phyloP scores from a whole-genome alignment of 2,329 filamentous ascomycete genomes.

The Tolypocladium sp. region DNA sequence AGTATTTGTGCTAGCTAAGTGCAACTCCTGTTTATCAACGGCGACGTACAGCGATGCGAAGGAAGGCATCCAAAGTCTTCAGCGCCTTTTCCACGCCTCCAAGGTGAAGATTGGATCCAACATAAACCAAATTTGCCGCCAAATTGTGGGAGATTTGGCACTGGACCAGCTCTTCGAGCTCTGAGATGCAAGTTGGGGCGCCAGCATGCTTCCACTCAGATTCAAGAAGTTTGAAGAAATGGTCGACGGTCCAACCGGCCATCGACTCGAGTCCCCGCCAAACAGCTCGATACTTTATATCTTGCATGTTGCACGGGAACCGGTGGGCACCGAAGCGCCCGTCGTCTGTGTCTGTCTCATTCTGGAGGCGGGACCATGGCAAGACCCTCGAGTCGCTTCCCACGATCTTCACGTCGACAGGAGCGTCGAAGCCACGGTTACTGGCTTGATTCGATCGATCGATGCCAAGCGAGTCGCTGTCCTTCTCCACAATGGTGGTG shows the following conservation, averaged over 20 bases:
- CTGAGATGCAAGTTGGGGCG: background rate
- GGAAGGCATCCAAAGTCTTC: slow-evolving; percentile 10
- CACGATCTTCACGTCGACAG: slow-evolving; percentile 11
- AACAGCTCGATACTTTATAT: slow-evolving; percentile 8
- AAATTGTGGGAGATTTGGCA: slow-evolving; percentile 19
- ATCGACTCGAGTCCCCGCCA: slow-evolving; percentile 15
- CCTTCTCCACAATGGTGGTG: slow-evolving; percentile 8
- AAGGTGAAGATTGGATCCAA: slow-evolving; percentile 10
- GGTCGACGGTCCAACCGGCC: slow-evolving; percentile 2
- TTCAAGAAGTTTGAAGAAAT: background rate
- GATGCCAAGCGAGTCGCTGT: slow-evolving; percentile 7
- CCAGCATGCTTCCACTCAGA: background rate
- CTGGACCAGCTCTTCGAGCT: slow-evolving; percentile 6
- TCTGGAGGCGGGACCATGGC: slow-evolving; percentile 12
- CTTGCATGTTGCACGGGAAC: slow-evolving; percentile 12
- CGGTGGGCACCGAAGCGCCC: slow-evolving; percentile 9
- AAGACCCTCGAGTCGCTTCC: slow-evolving; percentile 9
- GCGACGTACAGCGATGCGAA: slow-evolving; percentile 5
- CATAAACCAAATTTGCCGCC: slow-evolving; percentile 15
- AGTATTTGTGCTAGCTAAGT: slow-evolving; percentile 4
- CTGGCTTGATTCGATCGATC: background rate
- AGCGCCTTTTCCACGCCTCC: slow-evolving; percentile 6
- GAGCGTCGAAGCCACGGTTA: background rate
- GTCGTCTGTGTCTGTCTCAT: background rate
- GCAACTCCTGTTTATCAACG: background rate